These are phyloP conservation scores for Melaleuca quinquenervia DNA, from an alignment of 345 rosid species.

Conservation along the genomic window DNA sequence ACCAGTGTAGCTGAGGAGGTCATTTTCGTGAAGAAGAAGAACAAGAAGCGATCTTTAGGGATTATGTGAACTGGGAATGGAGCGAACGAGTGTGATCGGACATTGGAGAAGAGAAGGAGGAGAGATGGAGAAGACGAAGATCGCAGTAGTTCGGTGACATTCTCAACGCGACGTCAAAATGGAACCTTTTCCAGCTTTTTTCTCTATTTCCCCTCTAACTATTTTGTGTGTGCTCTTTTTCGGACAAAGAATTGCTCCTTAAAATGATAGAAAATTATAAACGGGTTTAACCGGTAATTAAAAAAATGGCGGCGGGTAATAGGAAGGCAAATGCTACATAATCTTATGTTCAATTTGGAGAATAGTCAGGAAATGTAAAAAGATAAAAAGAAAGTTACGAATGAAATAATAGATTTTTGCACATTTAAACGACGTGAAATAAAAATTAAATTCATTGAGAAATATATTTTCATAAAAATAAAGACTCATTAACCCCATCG, in stretches of 20 bases:
- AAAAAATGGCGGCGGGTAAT: neutral
- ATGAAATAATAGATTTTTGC: accelerated
- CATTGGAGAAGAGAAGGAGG: neutral
- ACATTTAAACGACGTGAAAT: neutral
- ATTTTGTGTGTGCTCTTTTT: neutral
- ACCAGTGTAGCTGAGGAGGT: neutral
- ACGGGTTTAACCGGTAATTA: neutral
- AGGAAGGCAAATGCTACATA: neutral
- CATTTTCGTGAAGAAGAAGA: neutral
- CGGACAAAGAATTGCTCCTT: neutral
- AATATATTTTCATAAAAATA: neutral
- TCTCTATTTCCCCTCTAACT: neutral
- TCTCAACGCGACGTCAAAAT: neutral
- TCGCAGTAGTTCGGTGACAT: neutral
- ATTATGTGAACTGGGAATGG: neutral
- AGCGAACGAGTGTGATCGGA: neutral
- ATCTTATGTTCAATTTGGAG: neutral
- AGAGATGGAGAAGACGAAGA: neutral
- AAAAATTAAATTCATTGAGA: neutral
- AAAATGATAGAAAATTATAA: neutral
- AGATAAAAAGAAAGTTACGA: accelerated
- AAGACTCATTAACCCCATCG: accelerated
- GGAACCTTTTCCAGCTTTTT: neutral
- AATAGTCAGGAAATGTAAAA: neutral
- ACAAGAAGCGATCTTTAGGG: neutral